Percentiles rank a stretch among this genome's conserved stretches.
Conservation (phyloP, 2,329 filamentous ascomycete species). For the Venturia nashicola region DNA sequence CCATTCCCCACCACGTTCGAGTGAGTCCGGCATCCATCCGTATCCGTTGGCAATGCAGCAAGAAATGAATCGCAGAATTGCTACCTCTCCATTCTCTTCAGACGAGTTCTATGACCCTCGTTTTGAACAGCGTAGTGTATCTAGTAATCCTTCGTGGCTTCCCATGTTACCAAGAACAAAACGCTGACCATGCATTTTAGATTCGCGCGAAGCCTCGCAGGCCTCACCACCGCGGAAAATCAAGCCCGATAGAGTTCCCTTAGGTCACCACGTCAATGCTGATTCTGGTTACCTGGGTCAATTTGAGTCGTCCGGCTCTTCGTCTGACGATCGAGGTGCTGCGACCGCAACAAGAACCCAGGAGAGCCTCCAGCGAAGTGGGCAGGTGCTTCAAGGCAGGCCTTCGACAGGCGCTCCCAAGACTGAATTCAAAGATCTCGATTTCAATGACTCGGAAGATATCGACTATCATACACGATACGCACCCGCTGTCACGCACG, state of each 20-base stretch:
- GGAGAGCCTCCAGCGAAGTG: not conserved
- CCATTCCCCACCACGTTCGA: not conserved
- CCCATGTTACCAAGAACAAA: not conserved
- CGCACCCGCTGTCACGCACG: slow-evolving; percentile 38
- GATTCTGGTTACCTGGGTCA: not conserved
- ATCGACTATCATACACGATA: slow-evolving; percentile 25
- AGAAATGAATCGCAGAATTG: not conserved
- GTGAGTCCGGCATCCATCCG: not conserved
- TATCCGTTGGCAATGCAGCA: not conserved
- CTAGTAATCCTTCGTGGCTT: not conserved
- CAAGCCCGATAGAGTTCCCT: not conserved
- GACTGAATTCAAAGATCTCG: not conserved
- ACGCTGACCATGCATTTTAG: not conserved
- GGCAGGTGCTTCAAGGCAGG: not conserved
- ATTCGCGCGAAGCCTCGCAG: not conserved
- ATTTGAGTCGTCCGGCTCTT: not conserved
- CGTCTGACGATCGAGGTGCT: not conserved
- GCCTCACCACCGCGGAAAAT: not conserved
- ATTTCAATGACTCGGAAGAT: slow-evolving; percentile 10
- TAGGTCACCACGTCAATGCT: not conserved
- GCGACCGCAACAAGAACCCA: not conserved
- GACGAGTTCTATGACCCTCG: not conserved
- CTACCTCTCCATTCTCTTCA: not conserved
- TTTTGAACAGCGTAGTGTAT: not conserved
- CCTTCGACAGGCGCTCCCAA: not conserved